Percentiles rank a stretch among this genome's conserved stretches.
phyloP scores from a whole-genome alignment of 2,329 filamentous ascomycete species.

The Fusarium annulatum region DNA sequence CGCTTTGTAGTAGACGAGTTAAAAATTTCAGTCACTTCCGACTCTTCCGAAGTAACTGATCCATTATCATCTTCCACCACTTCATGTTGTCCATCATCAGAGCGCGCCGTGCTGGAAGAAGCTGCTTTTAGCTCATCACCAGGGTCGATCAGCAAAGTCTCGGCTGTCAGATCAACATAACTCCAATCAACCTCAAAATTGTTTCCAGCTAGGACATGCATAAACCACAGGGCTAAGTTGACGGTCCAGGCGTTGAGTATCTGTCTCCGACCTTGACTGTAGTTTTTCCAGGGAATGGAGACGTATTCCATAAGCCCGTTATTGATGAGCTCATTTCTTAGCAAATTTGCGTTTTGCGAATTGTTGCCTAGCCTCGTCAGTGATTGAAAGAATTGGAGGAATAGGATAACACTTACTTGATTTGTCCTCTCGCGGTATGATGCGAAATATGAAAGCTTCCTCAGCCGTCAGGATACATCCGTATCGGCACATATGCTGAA shows the following conservation, averaged over 20 bases:
- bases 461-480: slow-evolving; percentile 29
- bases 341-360: not conserved
- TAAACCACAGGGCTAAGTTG: slow-evolving; percentile 30
- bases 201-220: slow-evolving; percentile 28
- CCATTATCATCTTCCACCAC: not conserved
- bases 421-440: not conserved
- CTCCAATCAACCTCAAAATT: slow-evolving; percentile 18
- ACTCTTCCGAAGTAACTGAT: not conserved
- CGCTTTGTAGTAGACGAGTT: not conserved
- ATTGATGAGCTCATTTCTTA: slow-evolving; percentile 3
- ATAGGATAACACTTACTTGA: not conserved
- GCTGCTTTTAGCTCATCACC: too few species aligned
- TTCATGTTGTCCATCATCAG: not conserved
- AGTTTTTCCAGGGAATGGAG: slow-evolving; percentile 28
- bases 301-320: slow-evolving; percentile 30
- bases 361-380: not conserved
- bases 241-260: slow-evolving; percentile 11
- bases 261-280: not conserved
- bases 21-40: not conserved
- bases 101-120: not conserved
- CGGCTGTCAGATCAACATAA: slow-evolving; percentile 6
- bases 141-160: not conserved
- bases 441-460: slow-evolving; percentile 29
- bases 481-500: slow-evolving; percentile 29
- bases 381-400: not conserved